Evolutionary conservation across 768 basidiomycete genomes (phyloP), one percentile per base, ranked within the genome.

Genomic region (Xerocomellus chrysenteron): DNA sequence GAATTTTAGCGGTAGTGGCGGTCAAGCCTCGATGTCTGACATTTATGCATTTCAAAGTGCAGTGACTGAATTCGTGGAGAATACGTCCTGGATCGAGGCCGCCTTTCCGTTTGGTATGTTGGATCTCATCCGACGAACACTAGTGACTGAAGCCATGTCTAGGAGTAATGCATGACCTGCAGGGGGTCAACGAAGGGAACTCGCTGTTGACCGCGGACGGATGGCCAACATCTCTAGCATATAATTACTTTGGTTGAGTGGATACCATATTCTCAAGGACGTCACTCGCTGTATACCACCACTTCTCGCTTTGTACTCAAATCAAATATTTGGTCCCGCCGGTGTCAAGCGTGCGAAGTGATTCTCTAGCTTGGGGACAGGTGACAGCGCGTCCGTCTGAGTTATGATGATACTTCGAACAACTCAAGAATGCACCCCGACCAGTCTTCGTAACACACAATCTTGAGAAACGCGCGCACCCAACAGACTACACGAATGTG

Each of bases 81-180:
- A 52, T 19, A 75, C 78, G 2, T 11, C 54, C 10, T 73, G 65
- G 58, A 67, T 82, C 28, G 50, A 61, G 21, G 70, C 67, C 2
- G 80, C 83, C 65, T 82, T 82, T 64, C 78, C 78, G 24, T 92
- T 91, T 62, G 88, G 90, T 88, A 60, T 47, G 82, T 74, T 8
- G 12, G 24, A n/a, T 48, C 4, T 35, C 32, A 26, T 37, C 6
- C 7, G 19, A 41, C 19, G 36, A 49, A 10, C 8, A 13, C 12
- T 37, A 9, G 37, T n/a, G 13, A 39, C 45, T 39, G 1, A 36
- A 51, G 16, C 5, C 24, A 17, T 41, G 2, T 8, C 30, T 39
- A 85, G 87, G 84, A 63, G 71, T 76, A 36, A 82, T 88, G 80
- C 64, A 75, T 39, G 69, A 82, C 57, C 74, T 86, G 75, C 70